Evolutionary conservation across 129 eudicot species (phyloP).

Genomic region (Artemisia argyi): DNA sequence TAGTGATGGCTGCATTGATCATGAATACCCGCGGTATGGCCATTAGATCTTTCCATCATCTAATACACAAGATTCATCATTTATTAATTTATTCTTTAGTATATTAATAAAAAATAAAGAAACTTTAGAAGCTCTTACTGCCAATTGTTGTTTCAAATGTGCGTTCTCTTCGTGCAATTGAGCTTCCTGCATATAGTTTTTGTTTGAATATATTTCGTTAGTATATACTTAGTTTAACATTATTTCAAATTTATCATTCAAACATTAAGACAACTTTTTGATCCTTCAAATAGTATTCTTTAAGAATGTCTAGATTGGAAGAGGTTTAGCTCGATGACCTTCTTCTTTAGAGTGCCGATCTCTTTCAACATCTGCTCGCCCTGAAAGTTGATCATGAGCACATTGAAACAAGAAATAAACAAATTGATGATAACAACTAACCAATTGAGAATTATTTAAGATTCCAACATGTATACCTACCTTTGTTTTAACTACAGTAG

Average conservation of each 20-base stretch:
- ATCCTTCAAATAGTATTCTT: not conserved
- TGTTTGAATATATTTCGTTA: slow-evolving; percentile 16
- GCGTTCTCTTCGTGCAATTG: slow-evolving; percentile 29
- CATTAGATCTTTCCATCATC: slow-evolving; percentile 22
- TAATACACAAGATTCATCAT: slow-evolving; percentile 6
- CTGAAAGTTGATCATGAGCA: slow-evolving; percentile 25
- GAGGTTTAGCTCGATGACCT: slow-evolving; percentile 27
- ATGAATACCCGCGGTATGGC: not conserved
- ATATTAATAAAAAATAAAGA: not conserved
- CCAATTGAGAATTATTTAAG: not conserved
- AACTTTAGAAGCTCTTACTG: slow-evolving; percentile 12
- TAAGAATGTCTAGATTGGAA: not conserved
- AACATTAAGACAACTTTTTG: slow-evolving; percentile 5
- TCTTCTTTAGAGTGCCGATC: slow-evolving; percentile 26
- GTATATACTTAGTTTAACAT: slow-evolving; percentile 3
- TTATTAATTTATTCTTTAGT: not conserved
- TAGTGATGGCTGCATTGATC: slow-evolving; percentile 6
- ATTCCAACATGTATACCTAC: slow-evolving; percentile 20
- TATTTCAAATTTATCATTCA: not conserved
- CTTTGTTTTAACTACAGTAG: slow-evolving; percentile 32
- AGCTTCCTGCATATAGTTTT: slow-evolving; percentile 27
- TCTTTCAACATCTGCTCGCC: slow-evolving; percentile 25
- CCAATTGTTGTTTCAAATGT: slow-evolving; percentile 24
- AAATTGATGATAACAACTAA: not conserved
- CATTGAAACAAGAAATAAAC: slow-evolving; percentile 1